Percentiles rank a stretch among this genome's conserved stretches.
Evolutionary conservation across 179 eudicot genomes (phyloP).

Genomic region (Pouteria campechiana): DNA sequence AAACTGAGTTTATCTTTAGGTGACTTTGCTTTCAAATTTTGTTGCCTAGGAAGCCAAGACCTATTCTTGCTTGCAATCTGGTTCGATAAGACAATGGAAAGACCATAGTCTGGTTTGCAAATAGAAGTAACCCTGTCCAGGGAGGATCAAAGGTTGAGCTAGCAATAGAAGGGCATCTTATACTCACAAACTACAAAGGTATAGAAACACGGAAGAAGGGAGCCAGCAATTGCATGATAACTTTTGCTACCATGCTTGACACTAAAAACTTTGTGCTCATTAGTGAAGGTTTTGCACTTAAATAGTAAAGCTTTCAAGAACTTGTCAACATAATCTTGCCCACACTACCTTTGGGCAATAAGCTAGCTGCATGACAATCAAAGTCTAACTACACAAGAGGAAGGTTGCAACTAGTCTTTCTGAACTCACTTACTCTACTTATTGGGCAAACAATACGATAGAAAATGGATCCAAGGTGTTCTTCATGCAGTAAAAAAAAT

Average conservation of each 20-base stretch:
- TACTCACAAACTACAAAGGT: slow-evolving; percentile 36
- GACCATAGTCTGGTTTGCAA: slow-evolving; percentile 41
- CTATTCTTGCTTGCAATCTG: slow-evolving; percentile 34
- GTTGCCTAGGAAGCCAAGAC: neutral
- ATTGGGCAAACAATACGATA: neutral
- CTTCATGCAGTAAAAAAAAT: slow-evolving; percentile 11
- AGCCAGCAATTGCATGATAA: neutral
- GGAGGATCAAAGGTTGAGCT: slow-evolving; percentile 22
- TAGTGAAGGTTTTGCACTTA: neutral
- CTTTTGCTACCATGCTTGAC: slow-evolving; percentile 21
- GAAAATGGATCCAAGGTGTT: slow-evolving; percentile 14
- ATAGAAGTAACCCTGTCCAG: slow-evolving; percentile 15
- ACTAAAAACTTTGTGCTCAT: slow-evolving; percentile 25
- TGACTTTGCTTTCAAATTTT: slow-evolving; percentile 39
- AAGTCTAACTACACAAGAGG: slow-evolving; percentile 33
- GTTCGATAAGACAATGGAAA: slow-evolving; percentile 35
- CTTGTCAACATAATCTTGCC: slow-evolving; percentile 39
- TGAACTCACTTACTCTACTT: slow-evolving; percentile 4
- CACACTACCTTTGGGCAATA: slow-evolving; percentile 2
- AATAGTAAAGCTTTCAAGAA: slow-evolving; percentile 31
- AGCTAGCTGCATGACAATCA: slow-evolving; percentile 10
- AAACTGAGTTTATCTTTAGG: slow-evolving; percentile 25
- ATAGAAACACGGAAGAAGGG: slow-evolving; percentile 7
- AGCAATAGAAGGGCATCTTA: slow-evolving; percentile 17
- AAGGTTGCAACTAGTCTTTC: slow-evolving; percentile 12